Evolutionary conservation across 768 basidiomycete genomes (phyloP), one percentile per base, ranked within the genome.

Genomic region (Cyclocybe cylindracea): DNA sequence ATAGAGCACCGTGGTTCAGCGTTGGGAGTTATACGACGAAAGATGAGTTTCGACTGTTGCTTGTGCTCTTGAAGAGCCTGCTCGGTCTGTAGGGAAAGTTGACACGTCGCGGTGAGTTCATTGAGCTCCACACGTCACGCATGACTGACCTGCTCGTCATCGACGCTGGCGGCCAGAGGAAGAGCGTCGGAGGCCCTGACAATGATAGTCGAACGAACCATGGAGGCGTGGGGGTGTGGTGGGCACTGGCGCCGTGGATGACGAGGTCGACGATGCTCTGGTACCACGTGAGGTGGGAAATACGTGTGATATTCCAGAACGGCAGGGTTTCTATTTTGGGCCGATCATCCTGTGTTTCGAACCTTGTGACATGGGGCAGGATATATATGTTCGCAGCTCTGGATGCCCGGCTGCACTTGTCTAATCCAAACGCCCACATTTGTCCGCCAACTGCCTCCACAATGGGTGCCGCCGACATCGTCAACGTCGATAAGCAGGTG

Each of bases 1-100:
- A 99, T 98, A 4, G 94, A 97, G 69, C 97, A 98, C 34, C 90
- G 83, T 7, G 95, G 94, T 68, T 99, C 97, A 16, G 91, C 87
- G 69, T 98, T 94, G 40, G 93, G 85, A 24, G 91, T 92, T 63
- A 99, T 87, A 36, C 97, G 86, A 53, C 95, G 83, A 68, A 98
- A 98, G 62, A 99, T 88, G 61, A 99, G 81, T 70, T 99, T 99
- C 32, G 95, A 85, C 68, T 99, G 96, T 61, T 98, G 96, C 68
- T 99, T 99, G 78, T 98, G 94, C 71, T 98, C 97, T 65, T 94
- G 92, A 37, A 99, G 76, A 50, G 87, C 80, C 66, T 90, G 88
- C 70, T 98, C 95, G 58, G 93, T 97, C 96, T 98, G 63, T 52
- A 19, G 44, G 6, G 29, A 44, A 38, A 53, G 43, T 57, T 69